Base-by-base conservation (phyloP, 768 basidiomycete genomes). In the Boletus huronensis region DNA sequence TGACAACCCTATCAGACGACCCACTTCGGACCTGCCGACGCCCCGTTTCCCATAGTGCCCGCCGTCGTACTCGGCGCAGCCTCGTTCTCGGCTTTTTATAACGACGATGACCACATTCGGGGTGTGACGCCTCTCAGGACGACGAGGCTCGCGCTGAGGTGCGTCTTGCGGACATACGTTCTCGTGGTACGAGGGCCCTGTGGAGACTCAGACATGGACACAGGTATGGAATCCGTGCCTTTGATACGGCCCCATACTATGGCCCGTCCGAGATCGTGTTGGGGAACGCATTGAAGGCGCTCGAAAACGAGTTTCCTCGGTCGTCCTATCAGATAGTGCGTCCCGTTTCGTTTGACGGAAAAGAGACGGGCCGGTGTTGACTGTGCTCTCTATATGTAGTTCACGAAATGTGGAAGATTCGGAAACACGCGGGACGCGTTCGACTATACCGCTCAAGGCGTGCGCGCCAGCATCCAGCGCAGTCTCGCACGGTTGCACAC, bases 371-470 rank as follows among this genome's bases (percentile, higher is more conserved):
- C 2, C 19, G 29, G 5, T 23, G 17, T 7, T 19, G 25, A 36
- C 25, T 8, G 28, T 23, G 19, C 7, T 25, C 16, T 39, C 6
- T 49, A 35, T 39, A 34, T 8, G 13, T 16, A 93, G 90, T 85
- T 92, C 74, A 91, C 90, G 10, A 95, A 95, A 67, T 89, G 88
- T 56, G 93, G 93, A 23, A 80, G 92, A 34, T 90, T 87, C 64
- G 90, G 88, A 8, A 35, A 65, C 17, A 64, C 63, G 25, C 64
- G 63, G 17, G 70, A 74, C 2, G 74, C 77, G 40, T 93, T 93
- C 60, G 88, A 95, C 69, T 94, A 93, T 70, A 75, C 80, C 2
- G 86, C 88, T 1, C 58, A 65, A 6, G 82, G 78, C 34, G 81
- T 95, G 50, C 82, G 86, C 17, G 74, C 77, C 21, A 87, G 85